A percentile compares a stretch with the other conserved stretches of the same genome.
These are phyloP conservation scores for Lipomyces starkeyi DNA, from an alignment of 805 yeast species.

Conservation along the genomic window DNA sequence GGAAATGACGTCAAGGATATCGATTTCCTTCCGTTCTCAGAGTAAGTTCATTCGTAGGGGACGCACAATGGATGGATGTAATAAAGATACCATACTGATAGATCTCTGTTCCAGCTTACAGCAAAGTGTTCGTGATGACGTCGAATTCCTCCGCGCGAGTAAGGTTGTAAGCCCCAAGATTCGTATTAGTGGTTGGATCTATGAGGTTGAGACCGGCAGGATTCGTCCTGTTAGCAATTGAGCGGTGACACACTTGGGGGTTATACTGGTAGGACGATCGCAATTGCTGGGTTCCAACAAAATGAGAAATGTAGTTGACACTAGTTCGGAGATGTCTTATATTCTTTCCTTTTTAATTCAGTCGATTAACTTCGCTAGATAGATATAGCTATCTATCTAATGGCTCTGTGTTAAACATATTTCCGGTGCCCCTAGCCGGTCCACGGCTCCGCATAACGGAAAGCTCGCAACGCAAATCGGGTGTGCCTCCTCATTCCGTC, in stretches of 20 bases:
- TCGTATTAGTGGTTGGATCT: conserved; percentile 32
- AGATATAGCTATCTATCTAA: no score
- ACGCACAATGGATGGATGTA: not conserved
- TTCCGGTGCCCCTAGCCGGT: no score
- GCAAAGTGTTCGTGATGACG: conserved; percentile 32
- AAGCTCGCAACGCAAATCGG: no score
- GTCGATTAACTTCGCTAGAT: no score
- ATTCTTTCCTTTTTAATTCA: no score
- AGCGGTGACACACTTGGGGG: not conserved
- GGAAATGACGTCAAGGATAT: conserved; percentile 13
- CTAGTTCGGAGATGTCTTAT: no score
- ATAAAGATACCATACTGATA: not conserved
- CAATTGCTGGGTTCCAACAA: not conserved
- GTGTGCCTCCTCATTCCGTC: no score
- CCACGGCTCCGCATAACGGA: no score
- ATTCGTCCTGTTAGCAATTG: conserved; percentile 5
- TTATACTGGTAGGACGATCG: not conserved
- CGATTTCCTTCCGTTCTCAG: conserved; percentile 32
- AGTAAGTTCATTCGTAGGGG: conserved; percentile 19
- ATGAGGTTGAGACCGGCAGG: conserved; percentile 36
- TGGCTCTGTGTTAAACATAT: no score
- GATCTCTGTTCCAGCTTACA: conserved; percentile 20
- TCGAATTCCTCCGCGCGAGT: conserved; percentile 24
- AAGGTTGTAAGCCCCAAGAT: conserved; percentile 22
- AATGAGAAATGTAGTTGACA: no score